Base-by-base conservation (phyloP, 305 asterid genomes). In the Solanum hybrid region DNA sequence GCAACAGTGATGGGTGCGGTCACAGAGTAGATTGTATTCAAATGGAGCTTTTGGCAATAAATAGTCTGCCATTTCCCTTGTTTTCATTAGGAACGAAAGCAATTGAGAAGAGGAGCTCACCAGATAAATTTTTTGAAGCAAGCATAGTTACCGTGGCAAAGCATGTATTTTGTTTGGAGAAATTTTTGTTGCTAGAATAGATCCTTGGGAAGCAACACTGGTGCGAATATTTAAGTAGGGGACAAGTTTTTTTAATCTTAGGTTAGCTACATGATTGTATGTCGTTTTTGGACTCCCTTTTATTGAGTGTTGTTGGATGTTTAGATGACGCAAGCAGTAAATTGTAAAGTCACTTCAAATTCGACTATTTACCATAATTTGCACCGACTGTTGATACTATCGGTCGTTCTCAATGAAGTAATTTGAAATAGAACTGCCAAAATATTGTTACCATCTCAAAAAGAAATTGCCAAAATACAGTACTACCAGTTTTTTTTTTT, bases 21-120 rank as follows among this genome's bases (percentile, higher is more conserved):
- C 77, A 32, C 88, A 85, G 27, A 85, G 88, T 85, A 85, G 45
- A 85, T 85, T 57, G 88, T 57, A 57, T 61, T 29, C 88, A 51
- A 31, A 20, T 31, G 31, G 32, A 84, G 31, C 45, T 84, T 65
- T 57, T 11, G 88, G 45, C 77, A 27, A 57, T 22, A 57, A 57
- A 57, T 79, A 45, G 20, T 45, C 39, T 45, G 39, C 39, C 38
- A 22, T 45, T 83, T 83, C 39, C 39, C 24, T 45, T 45, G 75
- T 45, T 83, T 29, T 20, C 73, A 29, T 15, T 17, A 83, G 39
- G 88, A 57, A 45, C 12, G 39, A 83, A 83, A 45, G 88, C 29
- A 1, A 45, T 29, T 20, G 75, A 45, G 39, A 27, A 5, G 88
- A 45, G 29, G 88, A 83, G 75, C 39, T 45, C 88, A 10, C 39